These are phyloP conservation scores for Ganoderma sinense DNA, from an alignment of 1,284 basidiomycete species.

Conservation along the genomic window DNA sequence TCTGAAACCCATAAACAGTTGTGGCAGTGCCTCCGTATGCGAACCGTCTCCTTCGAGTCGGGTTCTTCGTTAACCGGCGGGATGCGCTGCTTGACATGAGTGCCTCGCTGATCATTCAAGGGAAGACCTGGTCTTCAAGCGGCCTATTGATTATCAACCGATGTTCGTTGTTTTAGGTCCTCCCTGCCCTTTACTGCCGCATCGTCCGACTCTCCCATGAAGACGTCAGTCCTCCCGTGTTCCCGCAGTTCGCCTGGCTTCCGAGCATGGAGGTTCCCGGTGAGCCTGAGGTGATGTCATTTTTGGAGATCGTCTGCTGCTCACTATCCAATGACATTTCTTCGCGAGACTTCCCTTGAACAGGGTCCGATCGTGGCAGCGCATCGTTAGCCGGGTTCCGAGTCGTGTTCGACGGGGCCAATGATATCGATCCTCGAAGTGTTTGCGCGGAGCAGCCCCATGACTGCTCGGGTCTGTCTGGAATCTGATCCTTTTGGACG, in stretches of 20 bases:
- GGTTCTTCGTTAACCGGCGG: not conserved
- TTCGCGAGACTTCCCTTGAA: not conserved
- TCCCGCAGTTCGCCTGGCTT: not conserved
- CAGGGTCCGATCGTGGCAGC: not conserved
- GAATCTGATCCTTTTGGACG: not conserved
- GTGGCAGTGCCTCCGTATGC: not conserved
- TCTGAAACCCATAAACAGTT: not conserved
- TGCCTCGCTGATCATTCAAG: not conserved
- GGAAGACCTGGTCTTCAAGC: not conserved
- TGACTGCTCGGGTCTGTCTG: not conserved
- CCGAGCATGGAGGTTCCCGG: not conserved
- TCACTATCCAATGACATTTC: not conserved
- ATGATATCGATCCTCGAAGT: not conserved
- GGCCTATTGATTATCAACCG: not conserved
- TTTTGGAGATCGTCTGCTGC: not conserved
- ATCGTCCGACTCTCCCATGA: not conserved
- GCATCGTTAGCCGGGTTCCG: not conserved
- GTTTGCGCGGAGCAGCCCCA: not conserved
- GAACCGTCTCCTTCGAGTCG: not conserved
- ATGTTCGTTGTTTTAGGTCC: not conserved
- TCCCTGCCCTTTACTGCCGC: not conserved
- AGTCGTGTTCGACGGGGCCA: not conserved
- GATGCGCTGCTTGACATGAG: not conserved
- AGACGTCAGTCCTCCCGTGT: not conserved
- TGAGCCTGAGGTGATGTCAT: not conserved